Conservation (phyloP, 202 grass and related monocot species). For the Cymbopogon flexuosus region DNA sequence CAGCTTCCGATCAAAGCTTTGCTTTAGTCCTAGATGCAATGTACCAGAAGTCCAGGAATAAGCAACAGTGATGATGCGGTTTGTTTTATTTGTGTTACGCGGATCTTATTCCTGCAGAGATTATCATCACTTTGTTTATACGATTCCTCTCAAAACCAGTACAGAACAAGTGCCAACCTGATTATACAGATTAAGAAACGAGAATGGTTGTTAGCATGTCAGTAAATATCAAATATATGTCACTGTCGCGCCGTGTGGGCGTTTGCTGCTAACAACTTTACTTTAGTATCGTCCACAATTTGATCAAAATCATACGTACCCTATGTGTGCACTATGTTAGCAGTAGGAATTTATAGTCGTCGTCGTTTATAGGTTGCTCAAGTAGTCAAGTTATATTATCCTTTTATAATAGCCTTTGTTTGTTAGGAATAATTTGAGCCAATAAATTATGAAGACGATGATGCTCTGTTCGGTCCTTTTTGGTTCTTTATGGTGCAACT, state of each 20-base stretch:
- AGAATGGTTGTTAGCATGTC: background rate
- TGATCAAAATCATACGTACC: background rate
- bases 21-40: background rate
- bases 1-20: too few relatives aligned
- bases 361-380: background rate
- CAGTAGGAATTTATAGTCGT: background rate
- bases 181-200: background rate
- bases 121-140: background rate
- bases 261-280: background rate
- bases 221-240: background rate
- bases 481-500: background rate
- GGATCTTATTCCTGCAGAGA: background rate
- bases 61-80: background rate
- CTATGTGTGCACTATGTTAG: background rate
- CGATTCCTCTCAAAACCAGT: background rate
- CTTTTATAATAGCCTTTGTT: background rate
- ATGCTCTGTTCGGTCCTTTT: background rate
- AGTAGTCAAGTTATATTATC: background rate
- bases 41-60: background rate
- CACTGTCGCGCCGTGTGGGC: background rate
- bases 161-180: background rate
- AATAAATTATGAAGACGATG: background rate
- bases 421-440: background rate
- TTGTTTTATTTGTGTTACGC: background rate
- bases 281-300: background rate